These are phyloP conservation scores for Cochlearia excelsa DNA, from an alignment of 345 rosid species.

Conservation along the genomic window DNA sequence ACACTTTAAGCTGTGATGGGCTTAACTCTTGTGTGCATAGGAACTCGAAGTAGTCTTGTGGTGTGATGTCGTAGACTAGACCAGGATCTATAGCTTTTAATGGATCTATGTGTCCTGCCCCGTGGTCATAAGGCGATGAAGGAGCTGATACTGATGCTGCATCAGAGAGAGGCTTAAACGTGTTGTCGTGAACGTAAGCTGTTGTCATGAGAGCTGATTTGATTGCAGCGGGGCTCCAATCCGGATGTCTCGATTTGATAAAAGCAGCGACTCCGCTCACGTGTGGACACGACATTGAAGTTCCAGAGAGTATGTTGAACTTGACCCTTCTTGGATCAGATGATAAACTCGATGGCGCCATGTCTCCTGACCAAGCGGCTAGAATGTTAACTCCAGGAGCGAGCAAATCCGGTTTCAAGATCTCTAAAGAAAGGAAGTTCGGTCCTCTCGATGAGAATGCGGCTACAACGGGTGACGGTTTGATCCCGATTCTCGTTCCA, in stretches of 20 bases:
- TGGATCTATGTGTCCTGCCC: conserved; percentile 88
- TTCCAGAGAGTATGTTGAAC: conserved; percentile 83
- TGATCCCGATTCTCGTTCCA: conserved; percentile 57
- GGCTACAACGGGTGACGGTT: conserved; percentile 70
- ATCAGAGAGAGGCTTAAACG: conserved; percentile 51
- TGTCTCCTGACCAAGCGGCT: conserved; percentile 69
- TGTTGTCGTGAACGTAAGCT: conserved; percentile 85
- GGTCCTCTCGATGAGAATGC: conserved; percentile 81
- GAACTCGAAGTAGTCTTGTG: conserved; percentile 81
- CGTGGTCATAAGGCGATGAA: conserved; percentile 71
- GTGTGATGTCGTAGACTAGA: conserved; percentile 65
- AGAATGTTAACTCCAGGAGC: conserved; percentile 81
- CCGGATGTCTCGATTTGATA: conserved; percentile 82
- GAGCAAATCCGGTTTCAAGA: conserved; percentile 64
- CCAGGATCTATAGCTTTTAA: conserved; percentile 80
- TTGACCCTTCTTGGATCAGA: conserved; percentile 63
- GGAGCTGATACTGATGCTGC: conserved; percentile 46
- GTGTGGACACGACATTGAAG: conserved; percentile 97
- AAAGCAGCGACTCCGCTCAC: conserved; percentile 91
- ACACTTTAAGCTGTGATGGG: conserved; percentile 56
- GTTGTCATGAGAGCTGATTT: conserved; percentile 97
- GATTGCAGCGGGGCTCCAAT: conserved; percentile 88
- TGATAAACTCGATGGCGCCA: conserved; percentile 72
- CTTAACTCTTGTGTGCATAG: conserved; percentile 73
- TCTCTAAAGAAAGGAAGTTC: conserved; percentile 52